Evolutionary conservation across 257 asterid genomes (phyloP), one percentile per base, ranked within the genome.

Genomic region (Solanum tacnaense): DNA sequence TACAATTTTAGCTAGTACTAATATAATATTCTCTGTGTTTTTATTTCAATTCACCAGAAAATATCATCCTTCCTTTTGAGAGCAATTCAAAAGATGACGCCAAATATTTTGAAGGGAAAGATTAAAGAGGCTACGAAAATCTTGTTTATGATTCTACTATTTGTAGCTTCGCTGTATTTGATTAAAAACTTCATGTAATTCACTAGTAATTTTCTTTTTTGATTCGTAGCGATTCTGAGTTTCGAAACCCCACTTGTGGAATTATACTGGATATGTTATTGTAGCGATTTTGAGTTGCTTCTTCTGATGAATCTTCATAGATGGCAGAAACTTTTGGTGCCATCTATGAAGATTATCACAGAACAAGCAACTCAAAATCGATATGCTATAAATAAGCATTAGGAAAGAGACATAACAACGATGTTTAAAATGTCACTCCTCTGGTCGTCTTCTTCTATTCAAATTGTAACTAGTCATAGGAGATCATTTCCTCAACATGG

Each of bases 81-180:
- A 73, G 87, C 85, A 23, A 41, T 92, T 88, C 94, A 90, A 23
- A 90, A 90, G 90, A 72, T 92, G 86, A 88, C 72, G 27, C 89
- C 41, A 68, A 65, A 87, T 18, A 36, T 75, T 75, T 85, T 86
- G 83, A 89, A 84, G 84, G 90, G 88, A 84, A 90, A 87, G 84
- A 87, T 84, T 72, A 88, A 74, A 88, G 65, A 15, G 46, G 88
- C 84, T 52, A 21, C 56, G 6, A 70, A 88, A 20, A 81, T 91
- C 81, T 88, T 89, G 46, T 52, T 89, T 62, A 36, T 90, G 88
- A 21, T 93, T 34, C 21, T 92, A 75, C 81, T 86, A 34, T 16
- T 89, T 65, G 93, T 87, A 49, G 86, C 91, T 62, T 3, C 86
- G 7, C 56, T 90, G 18, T 73, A 88, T 76, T 88, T 90, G 23